Evolutionary conservation across 441 rosid species (phyloP).

Genomic region (Breynia disticha): DNA sequence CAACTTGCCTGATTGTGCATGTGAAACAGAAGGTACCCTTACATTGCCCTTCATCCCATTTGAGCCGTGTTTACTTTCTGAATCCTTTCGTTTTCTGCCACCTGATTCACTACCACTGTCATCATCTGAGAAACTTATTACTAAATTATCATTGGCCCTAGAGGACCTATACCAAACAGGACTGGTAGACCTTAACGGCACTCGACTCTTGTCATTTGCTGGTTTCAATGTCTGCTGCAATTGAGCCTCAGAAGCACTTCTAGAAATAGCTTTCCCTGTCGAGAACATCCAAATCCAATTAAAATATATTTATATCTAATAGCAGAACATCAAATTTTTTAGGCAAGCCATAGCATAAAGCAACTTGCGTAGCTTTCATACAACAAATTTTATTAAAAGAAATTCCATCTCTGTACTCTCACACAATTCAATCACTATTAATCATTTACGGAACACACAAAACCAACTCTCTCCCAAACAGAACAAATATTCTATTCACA

Average conservation of each 20-base stretch:
- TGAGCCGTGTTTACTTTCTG: conserved; percentile 25
- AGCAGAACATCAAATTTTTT: conserved; percentile 2
- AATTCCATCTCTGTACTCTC: too few relatives aligned
- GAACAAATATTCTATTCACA: not conserved
- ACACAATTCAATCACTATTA: too few relatives aligned
- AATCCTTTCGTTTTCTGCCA: conserved; percentile 19
- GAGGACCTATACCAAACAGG: conserved; percentile 34
- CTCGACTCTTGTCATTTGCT: conserved; percentile 32
- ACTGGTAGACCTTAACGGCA: conserved; percentile 27
- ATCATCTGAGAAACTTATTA: conserved; percentile 80
- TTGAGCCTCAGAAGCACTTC: conserved; percentile 23
- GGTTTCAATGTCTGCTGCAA: conserved; percentile 24
- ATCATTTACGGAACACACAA: too few relatives aligned
- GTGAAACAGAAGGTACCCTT: conserved; percentile 24
- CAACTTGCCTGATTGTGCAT: conserved; percentile 26
- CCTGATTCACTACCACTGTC: conserved; percentile 84
- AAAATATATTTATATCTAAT: not conserved
- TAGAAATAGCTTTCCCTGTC: conserved; percentile 37
- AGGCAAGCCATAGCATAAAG: too few relatives aligned
- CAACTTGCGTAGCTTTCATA: too few relatives aligned
- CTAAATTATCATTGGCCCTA: conserved; percentile 51
- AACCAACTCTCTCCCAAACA: too few relatives aligned
- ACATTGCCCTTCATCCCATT: conserved; percentile 21
- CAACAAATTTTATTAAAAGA: too few relatives aligned
- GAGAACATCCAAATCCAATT: conserved; percentile 9